A percentile compares a stretch with the other conserved stretches of the same genome.
Evolutionary conservation across 2,329 filamentous ascomycete genomes (phyloP).

Genomic region (Diaporthe citriasiana): DNA sequence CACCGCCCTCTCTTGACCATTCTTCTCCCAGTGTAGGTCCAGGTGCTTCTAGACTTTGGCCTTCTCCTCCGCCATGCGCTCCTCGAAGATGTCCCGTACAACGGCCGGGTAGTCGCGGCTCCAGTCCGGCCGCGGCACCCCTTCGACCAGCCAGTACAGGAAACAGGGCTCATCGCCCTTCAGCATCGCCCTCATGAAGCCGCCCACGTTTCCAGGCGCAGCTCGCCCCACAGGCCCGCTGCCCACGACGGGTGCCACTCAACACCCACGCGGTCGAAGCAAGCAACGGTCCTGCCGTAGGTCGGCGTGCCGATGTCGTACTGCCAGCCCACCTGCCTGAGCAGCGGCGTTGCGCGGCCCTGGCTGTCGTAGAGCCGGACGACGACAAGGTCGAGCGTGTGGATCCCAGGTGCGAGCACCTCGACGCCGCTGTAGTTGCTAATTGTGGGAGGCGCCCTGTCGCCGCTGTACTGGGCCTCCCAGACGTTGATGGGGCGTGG

Average conservation of each 20-base stretch:
- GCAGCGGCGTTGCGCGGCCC: slow-evolving; percentile 14
- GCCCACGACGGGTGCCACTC: slow-evolving; percentile 15
- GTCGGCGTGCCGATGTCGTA: background rate
- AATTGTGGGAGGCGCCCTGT: background rate
- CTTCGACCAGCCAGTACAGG: slow-evolving; percentile 27
- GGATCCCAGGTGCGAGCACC: background rate
- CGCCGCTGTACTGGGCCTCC: background rate
- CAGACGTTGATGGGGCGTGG: slow-evolving; percentile 12
- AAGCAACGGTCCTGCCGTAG: background rate
- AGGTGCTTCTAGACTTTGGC: background rate
- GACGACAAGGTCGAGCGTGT: background rate
- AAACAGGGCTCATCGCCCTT: too few relatives aligned
- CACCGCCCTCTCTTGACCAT: background rate
- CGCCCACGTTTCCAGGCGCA: background rate
- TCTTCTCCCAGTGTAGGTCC: background rate
- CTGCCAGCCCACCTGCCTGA: slow-evolving; percentile 8
- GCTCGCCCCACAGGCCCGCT: background rate
- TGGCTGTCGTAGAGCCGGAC: slow-evolving; percentile 18
- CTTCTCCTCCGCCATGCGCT: background rate
- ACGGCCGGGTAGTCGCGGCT: slow-evolving; percentile 9
- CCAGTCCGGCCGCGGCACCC: slow-evolving; percentile 31
- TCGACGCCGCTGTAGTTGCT: background rate
- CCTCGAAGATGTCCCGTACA: background rate
- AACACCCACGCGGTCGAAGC: slow-evolving; percentile 14
- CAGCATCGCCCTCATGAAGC: background rate